These are phyloP conservation scores for Vitis riparia DNA, from an alignment of 164 flowering plant genomes.

Conservation along the genomic window DNA sequence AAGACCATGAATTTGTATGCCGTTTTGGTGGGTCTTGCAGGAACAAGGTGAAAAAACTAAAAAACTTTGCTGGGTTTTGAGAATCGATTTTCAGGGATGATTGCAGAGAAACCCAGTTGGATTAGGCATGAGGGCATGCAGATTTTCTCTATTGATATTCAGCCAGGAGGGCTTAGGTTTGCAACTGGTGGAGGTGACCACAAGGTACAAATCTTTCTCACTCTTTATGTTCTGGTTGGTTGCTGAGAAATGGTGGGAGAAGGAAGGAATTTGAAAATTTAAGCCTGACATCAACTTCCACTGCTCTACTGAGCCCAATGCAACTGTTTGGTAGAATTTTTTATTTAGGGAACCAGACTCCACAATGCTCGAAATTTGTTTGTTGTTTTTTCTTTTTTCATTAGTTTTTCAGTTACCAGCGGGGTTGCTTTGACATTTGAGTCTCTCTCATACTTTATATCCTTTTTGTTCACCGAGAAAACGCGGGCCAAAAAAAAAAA, in stretches of 20 bases:
- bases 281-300: no score
- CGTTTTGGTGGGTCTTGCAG: slow-evolving; percentile 1
- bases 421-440: no score
- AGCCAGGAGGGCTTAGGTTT: slow-evolving; percentile 90
- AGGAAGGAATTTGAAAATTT: no score
- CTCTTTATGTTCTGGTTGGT: slow-evolving; percentile 5
- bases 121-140: slow-evolving; percentile 88
- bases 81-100: slow-evolving; percentile 35
- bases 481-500: no score
- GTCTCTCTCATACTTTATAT: no score
- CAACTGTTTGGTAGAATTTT: no score
- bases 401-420: no score
- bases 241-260: not conserved
- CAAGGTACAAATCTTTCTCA: slow-evolving; percentile 48
- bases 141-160: slow-evolving; percentile 89
- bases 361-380: not conserved
- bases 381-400: not conserved
- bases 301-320: no score
- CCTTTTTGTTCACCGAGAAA: no score
- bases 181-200: slow-evolving; percentile 99
- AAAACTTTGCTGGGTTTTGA: slow-evolving; percentile 1
- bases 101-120: slow-evolving; percentile 86
- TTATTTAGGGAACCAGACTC: no score
- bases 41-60: not conserved
- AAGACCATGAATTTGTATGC: slow-evolving; percentile 3